A percentile compares a stretch with the other conserved stretches of the same genome.
phyloP scores from a whole-genome alignment of 305 asterid genomes.

The Fraxinus angustifolia region DNA sequence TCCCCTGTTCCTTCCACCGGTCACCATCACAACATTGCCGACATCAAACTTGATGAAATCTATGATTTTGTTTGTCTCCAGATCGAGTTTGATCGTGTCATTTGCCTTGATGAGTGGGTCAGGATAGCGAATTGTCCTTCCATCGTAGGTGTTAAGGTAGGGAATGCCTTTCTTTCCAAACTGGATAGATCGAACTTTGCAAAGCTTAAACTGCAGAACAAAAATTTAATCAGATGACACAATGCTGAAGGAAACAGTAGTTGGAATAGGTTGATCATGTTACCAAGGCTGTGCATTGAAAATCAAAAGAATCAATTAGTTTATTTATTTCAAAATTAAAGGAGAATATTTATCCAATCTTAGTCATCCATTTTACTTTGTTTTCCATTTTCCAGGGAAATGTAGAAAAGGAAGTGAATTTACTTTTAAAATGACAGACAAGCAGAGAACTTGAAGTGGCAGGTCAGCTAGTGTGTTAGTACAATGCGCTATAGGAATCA shows the following conservation, averaged over 20 bases:
- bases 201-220: constrained; percentile 57
- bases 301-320: neutral
- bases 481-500: neutral
- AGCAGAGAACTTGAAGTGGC: neutral
- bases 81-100: constrained; percentile 58
- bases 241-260: neutral
- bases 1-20: constrained; percentile 76
- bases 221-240: neutral
- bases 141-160: constrained; percentile 59
- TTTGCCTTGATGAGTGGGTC: constrained; percentile 67
- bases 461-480: neutral
- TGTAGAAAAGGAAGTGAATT: neutral
- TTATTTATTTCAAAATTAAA: no score
- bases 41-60: constrained; percentile 70
- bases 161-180: constrained; percentile 72
- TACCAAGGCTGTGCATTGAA: neutral
- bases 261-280: neutral
- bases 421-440: neutral
- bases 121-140: constrained; percentile 65
- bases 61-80: constrained; percentile 47
- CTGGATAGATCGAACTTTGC: constrained; percentile 56
- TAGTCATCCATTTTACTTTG: neutral
- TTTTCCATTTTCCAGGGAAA: neutral
- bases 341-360: neutral
- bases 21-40: constrained; percentile 68